phyloP scores from a whole-genome alignment of 768 basidiomycete species.

The Antrodiella citrinella region DNA sequence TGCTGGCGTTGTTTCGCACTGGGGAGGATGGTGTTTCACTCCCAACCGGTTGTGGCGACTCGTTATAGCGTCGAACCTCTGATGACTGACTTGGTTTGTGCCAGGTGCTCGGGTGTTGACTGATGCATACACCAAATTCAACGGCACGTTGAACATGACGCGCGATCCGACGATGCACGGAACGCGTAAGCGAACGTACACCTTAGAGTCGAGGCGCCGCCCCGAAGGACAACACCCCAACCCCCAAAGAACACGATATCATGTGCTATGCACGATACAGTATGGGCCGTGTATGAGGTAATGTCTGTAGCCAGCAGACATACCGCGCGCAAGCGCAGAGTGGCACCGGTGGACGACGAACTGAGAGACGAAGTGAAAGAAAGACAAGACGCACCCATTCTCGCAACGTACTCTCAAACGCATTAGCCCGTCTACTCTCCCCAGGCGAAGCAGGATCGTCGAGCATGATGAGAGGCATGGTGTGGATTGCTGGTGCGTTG shows the following conservation, averaged over 20 bases:
- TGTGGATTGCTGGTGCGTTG: background rate
- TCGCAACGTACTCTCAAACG: background rate
- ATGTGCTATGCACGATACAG: background rate
- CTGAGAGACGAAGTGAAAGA: background rate
- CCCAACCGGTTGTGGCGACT: too few relatives aligned
- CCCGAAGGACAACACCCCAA: background rate
- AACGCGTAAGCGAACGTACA: background rate
- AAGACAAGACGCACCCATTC: background rate
- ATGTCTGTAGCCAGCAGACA: background rate
- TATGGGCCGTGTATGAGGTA: background rate
- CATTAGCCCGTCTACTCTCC: too few relatives aligned
- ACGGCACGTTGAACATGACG: too few relatives aligned
- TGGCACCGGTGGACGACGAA: background rate
- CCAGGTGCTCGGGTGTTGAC: too few relatives aligned
- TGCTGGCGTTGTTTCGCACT: too few relatives aligned
- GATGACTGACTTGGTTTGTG: too few relatives aligned
- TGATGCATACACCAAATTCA: too few relatives aligned
- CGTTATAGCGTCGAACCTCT: too few relatives aligned
- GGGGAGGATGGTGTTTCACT: too few relatives aligned
- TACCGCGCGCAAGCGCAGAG: background rate
- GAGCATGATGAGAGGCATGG: background rate
- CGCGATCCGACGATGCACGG: background rate
- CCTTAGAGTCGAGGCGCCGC: background rate
- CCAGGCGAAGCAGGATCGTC: background rate
- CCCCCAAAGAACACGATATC: background rate